These are phyloP conservation scores for Tuber magnatum DNA, from an alignment of 495 filamentous ascomycete genomes.

Conservation along the genomic window DNA sequence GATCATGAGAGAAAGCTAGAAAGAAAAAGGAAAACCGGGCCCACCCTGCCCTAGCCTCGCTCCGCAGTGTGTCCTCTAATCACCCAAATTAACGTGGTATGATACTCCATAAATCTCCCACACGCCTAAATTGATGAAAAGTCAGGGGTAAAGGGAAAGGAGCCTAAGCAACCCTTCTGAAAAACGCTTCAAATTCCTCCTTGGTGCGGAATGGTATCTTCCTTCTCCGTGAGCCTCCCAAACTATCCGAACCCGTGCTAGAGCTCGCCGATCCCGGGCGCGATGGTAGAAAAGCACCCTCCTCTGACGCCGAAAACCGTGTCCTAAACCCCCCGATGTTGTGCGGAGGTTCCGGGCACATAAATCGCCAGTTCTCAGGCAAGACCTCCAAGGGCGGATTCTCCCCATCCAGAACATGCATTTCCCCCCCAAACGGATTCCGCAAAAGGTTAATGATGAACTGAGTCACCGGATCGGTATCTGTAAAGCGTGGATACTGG, in stretches of 20 bases:
- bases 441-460: slow-evolving; percentile 28
- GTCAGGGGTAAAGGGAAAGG: background rate
- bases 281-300: background rate
- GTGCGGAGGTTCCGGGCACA: slow-evolving; percentile 13
- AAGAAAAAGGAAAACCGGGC: background rate
- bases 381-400: slow-evolving; percentile 22
- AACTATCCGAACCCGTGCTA: background rate
- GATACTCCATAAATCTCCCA: background rate
- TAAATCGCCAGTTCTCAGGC: slow-evolving; percentile 29
- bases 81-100: background rate
- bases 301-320: background rate
- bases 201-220: slow-evolving; percentile 19
- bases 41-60: background rate
- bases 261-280: background rate
- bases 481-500: background rate
- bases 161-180: slow-evolving; percentile 26
- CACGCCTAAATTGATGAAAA: background rate
- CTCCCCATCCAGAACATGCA: slow-evolving; percentile 16
- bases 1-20: background rate
- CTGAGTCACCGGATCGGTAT: slow-evolving; percentile 7
- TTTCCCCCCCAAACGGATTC: slow-evolving; percentile 27
- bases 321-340: background rate
- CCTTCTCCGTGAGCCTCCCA: slow-evolving; percentile 1
- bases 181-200: slow-evolving; percentile 37
- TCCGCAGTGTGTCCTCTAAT: background rate